Evolutionary conservation across 768 basidiomycete genomes (phyloP).

Genomic region (Exidia glandulosa): DNA sequence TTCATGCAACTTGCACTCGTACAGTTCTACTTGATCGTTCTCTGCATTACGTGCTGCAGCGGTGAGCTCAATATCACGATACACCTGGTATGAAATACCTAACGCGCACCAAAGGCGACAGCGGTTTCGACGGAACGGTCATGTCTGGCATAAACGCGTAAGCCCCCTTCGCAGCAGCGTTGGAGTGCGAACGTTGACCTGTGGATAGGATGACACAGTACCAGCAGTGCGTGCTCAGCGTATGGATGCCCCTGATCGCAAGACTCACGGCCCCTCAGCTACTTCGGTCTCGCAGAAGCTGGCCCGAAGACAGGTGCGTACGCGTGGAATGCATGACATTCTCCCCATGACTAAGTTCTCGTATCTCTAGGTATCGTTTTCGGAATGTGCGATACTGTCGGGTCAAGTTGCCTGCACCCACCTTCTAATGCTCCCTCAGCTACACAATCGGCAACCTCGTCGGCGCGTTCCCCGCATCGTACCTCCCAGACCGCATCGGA

Average conservation of each 20-base stretch:
- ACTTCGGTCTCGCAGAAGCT: slow-evolving; percentile 34
- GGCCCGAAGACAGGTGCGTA: slow-evolving; percentile 29
- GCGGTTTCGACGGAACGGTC: slow-evolving; percentile 42
- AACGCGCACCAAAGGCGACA: too few species aligned
- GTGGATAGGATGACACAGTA: slow-evolving; percentile 26
- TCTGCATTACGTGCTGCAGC: slow-evolving; percentile 34
- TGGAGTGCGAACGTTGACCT: not conserved
- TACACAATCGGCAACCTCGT: not conserved
- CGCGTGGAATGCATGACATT: not conserved
- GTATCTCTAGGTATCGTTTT: slow-evolving; percentile 32
- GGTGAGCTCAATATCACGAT: too few species aligned
- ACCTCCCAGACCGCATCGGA: not conserved
- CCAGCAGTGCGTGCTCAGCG: slow-evolving; percentile 15
- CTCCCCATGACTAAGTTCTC: not conserved
- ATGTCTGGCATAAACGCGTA: slow-evolving; percentile 38
- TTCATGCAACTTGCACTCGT: not conserved
- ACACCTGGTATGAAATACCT: too few species aligned
- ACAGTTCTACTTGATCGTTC: slow-evolving; percentile 36
- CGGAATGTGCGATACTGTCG: slow-evolving; percentile 37
- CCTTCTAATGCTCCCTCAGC: not conserved
- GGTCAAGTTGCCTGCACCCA: slow-evolving; percentile 5
- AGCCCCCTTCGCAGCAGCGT: not conserved
- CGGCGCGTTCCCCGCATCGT: not conserved
- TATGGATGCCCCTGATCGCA: too few species aligned
- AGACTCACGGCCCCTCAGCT: too few species aligned